These are phyloP conservation scores for Endocalyx cinctus DNA, from an alignment of 2,329 filamentous ascomycete species.

Conservation along the genomic window DNA sequence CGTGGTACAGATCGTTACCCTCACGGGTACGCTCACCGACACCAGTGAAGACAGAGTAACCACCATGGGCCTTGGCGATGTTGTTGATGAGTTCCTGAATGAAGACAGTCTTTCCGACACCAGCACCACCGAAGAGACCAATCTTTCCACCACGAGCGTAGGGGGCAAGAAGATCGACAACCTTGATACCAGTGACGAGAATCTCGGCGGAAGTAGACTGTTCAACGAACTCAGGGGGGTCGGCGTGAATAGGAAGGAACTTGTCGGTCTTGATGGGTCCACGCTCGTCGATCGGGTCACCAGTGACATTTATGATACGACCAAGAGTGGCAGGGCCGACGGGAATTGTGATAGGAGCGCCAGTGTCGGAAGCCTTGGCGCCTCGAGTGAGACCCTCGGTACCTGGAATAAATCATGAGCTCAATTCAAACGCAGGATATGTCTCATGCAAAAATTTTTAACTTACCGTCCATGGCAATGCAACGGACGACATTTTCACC, in stretches of 20 bases:
- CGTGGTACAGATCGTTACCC: slow-evolving; percentile 99
- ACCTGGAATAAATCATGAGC: slow-evolving; percentile 53
- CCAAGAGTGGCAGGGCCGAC: slow-evolving; percentile 91
- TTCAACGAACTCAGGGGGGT: slow-evolving; percentile 86
- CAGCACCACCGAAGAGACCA: slow-evolving; percentile 99
- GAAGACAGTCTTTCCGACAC: slow-evolving; percentile 99
- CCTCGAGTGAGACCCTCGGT: slow-evolving; percentile 99
- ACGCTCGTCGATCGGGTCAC: slow-evolving; percentile 99
- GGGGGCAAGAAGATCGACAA: slow-evolving; percentile 96
- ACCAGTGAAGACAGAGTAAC: slow-evolving; percentile 99
- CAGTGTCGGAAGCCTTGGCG: slow-evolving; percentile 78
- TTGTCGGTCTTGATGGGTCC: slow-evolving; percentile 94
- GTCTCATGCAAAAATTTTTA: too few species aligned
- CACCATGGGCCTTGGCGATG: slow-evolving; percentile 99
- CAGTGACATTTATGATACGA: slow-evolving; percentile 99
- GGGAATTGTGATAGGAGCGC: slow-evolving; percentile 91
- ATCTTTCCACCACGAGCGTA: slow-evolving; percentile 99
- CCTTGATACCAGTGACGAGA: slow-evolving; percentile 99
- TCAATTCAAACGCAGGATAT: slow-evolving; percentile 7
- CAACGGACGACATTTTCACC: slow-evolving; percentile 98
- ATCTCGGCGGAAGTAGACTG: slow-evolving; percentile 96
- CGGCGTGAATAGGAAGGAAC: slow-evolving; percentile 85
- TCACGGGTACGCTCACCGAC: slow-evolving; percentile 99
- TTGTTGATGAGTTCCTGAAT: slow-evolving; percentile 99
- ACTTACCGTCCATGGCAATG: slow-evolving; percentile 99